Evolutionary conservation across 768 basidiomycete species (phyloP).

Genomic region (Chalciporus pseudorubinellus): DNA sequence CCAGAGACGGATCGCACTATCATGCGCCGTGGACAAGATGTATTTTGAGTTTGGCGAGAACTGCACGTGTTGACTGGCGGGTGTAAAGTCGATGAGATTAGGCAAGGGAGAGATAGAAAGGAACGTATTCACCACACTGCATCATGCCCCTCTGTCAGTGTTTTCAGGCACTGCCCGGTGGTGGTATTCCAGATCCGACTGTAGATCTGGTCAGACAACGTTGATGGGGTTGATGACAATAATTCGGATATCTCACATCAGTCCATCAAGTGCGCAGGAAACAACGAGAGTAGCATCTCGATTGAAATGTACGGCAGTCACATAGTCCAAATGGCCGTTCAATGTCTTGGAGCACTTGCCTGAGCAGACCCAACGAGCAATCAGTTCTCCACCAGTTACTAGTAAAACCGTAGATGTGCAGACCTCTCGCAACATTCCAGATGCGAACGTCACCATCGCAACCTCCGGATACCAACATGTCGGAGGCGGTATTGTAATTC

Average conservation of each 20-base stretch:
- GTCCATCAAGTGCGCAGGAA: constrained; percentile 87
- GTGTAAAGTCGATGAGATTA: neutral
- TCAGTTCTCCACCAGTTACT: neutral
- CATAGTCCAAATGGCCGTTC: constrained; percentile 92
- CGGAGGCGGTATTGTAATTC: constrained; percentile 85
- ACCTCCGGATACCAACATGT: constrained; percentile 86
- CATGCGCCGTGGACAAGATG: constrained; percentile 90
- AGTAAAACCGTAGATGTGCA: constrained; percentile 5
- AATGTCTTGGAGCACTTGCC: constrained; percentile 84
- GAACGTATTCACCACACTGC: constrained; percentile 62
- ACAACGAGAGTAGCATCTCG: constrained; percentile 88
- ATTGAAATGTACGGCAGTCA: constrained; percentile 94
- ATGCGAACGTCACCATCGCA: constrained; percentile 92
- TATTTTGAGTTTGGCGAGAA: constrained; percentile 97
- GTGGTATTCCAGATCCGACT: constrained; percentile 96
- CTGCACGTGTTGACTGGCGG: constrained; percentile 84
- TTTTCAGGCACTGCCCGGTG: constrained; percentile 94
- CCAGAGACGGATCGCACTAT: constrained; percentile 92
- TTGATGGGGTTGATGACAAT: neutral
- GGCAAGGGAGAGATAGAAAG: too few species aligned
- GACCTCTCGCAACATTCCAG: constrained; percentile 87
- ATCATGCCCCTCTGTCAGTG: constrained; percentile 85
- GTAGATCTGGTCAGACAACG: neutral
- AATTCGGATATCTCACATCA: constrained; percentile 64
- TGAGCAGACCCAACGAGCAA: constrained; percentile 22